phyloP scores from a whole-genome alignment of 352 stramenopile genomes.

The Phytophthora pisi region DNA sequence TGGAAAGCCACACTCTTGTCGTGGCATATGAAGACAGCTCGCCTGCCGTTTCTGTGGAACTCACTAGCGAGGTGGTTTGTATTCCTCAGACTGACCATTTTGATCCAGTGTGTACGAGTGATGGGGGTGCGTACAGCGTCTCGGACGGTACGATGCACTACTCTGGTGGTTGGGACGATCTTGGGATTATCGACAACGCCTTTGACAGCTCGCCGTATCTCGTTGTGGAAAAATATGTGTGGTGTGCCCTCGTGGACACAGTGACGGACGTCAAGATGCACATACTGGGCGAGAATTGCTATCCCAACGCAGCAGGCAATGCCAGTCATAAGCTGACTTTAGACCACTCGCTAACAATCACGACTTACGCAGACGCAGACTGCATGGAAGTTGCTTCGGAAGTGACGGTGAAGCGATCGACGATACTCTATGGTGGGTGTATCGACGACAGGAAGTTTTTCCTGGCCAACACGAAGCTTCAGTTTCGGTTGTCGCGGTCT shows the following conservation, averaged over 20 bases:
- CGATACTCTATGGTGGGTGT: neutral
- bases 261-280: constrained; percentile 5
- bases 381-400: neutral
- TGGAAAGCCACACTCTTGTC: neutral
- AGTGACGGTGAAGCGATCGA: neutral
- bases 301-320: constrained; percentile 3
- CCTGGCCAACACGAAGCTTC: neutral
- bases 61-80: neutral
- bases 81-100: neutral
- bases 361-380: neutral
- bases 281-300: constrained; percentile 4
- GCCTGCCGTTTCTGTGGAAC: neutral
- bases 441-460: neutral
- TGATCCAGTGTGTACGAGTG: neutral
- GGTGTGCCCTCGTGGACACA: neutral
- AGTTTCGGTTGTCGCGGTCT: neutral
- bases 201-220: constrained; percentile 8
- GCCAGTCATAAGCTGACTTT: neutral
- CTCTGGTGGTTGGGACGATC: neutral
- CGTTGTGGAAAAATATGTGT: constrained; percentile 9
- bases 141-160: neutral
- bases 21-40: neutral
- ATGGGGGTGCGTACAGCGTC: neutral
- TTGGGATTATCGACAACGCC: constrained; percentile 8
- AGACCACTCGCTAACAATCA: neutral